Percentiles rank a stretch among this genome's conserved stretches.
Evolutionary conservation across 371 early-diverging fungal genomes (phyloP).

Genomic region (Actinomortierella ambigua): DNA sequence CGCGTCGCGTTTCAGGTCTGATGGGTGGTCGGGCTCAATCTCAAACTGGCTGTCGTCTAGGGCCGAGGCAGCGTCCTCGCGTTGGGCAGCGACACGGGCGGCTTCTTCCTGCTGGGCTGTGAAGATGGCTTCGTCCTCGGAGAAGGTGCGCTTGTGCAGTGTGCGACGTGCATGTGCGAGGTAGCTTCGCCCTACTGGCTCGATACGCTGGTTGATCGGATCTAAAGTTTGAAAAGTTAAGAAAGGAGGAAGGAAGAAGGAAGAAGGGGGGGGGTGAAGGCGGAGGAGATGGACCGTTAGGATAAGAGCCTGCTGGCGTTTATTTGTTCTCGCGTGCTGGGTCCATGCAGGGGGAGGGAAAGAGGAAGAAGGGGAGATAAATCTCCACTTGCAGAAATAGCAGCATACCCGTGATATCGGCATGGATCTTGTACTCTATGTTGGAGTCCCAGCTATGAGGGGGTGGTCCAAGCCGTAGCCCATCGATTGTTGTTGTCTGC

Average conservation of each 20-base stretch:
- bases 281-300: too few relatives aligned
- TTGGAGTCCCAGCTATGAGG: slow-evolving; percentile 28
- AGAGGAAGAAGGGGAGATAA: background rate
- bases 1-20: slow-evolving; percentile 70
- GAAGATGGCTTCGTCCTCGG: slow-evolving; percentile 60
- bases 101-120: slow-evolving; percentile 16
- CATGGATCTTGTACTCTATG: background rate
- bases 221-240: slow-evolving; percentile 8
- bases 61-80: slow-evolving; percentile 47
- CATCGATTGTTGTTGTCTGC: slow-evolving; percentile 13
- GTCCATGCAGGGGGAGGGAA: too few relatives aligned
- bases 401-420: background rate
- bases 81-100: slow-evolving; percentile 18
- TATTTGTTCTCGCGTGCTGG: too few relatives aligned
- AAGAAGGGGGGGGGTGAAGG: too few relatives aligned
- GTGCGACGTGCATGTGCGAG: slow-evolving; percentile 71
- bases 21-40: slow-evolving; percentile 66
- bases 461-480: slow-evolving; percentile 20
- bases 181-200: slow-evolving; percentile 70
- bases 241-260: background rate
- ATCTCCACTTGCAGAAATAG: background rate
- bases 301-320: too few relatives aligned
- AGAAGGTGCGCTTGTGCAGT: slow-evolving; percentile 70
- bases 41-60: slow-evolving; percentile 52
- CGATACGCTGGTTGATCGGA: slow-evolving; percentile 31